These are phyloP conservation scores for Boletus insuetus DNA, from an alignment of 768 basidiomycete genomes.

Conservation along the genomic window DNA sequence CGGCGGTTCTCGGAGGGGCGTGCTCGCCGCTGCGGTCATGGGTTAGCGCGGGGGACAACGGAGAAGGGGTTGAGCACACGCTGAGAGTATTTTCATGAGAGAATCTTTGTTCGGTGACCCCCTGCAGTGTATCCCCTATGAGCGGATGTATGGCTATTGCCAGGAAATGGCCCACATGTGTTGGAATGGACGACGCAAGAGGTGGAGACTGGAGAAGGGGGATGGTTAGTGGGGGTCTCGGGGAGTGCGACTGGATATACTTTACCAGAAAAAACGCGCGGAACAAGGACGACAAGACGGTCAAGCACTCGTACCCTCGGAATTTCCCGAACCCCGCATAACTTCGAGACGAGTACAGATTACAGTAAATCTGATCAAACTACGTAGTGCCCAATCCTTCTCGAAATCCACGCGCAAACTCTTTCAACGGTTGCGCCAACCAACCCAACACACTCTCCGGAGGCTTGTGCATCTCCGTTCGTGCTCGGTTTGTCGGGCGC, in stretches of 20 bases:
- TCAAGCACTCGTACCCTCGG: constrained; percentile 20
- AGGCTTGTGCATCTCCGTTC: constrained; percentile 45
- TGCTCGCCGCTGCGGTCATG: constrained; percentile 21
- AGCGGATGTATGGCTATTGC: constrained; percentile 11
- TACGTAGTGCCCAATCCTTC: constrained; percentile 45
- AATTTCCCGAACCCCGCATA: constrained; percentile 26
- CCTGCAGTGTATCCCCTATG: constrained; percentile 24
- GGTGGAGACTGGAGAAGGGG: background rate
- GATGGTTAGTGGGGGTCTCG: background rate
- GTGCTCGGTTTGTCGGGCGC: constrained; percentile 49
- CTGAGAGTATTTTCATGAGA: constrained; percentile 19
- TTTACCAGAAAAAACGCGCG: constrained; percentile 21
- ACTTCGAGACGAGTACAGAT: constrained; percentile 1
- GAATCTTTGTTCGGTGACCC: constrained; percentile 22
- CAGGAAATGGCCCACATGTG: constrained; percentile 23
- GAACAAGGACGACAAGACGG: constrained; percentile 11
- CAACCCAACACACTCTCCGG: constrained; percentile 49
- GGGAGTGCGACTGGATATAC: background rate
- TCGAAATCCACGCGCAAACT: constrained; percentile 66
- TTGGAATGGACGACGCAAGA: background rate
- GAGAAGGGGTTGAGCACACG: constrained; percentile 6
- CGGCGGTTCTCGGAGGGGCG: constrained; percentile 35
- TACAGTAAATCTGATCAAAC: too few relatives aligned
- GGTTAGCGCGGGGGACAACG: constrained; percentile 9
- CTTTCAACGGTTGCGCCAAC: constrained; percentile 61